Base-by-base conservation (phyloP, 2,329 filamentous ascomycete genomes). In the Magnaporthales sp. region DNA sequence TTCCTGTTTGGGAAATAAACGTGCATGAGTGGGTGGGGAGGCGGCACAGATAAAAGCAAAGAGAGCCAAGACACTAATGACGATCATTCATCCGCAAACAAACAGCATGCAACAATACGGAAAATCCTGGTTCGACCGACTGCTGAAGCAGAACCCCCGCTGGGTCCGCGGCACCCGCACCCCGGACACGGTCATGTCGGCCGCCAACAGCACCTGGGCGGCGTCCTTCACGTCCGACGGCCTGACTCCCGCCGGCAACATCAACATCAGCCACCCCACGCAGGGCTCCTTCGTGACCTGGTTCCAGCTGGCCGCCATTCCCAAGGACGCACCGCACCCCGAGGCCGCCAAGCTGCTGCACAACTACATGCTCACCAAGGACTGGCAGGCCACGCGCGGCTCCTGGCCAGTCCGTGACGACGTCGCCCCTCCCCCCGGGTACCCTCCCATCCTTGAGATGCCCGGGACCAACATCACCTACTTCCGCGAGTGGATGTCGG, bases 151-250 rank as follows among this genome's bases (percentile, higher is more conserved):
- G 68, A 82, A 85, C 69, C 80, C 81, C 0, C 75, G 74, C 54
- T 85, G 83, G 83, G 82, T 86, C 15, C 82, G 83, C 30, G 83
- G 84, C 9, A 80, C 79, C 0, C 74, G 73, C 1, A 83, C 81
- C 0, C 81, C 83, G 0, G 67, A 60, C 1, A 76, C 76, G 0
- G 68, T 83, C 13, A 64, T 80, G 29, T 22, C 54, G 2, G 31
- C 72, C 13, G 68, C 68, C 31, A 76, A 78, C 67, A 70, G 54
- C 38, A 11, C 51, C 3, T 54, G 30, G 15, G 76, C 75, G 0
- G 77, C 74, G 2, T 76, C 71, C n/a, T 80, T 81, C 66, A 77
- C 75, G 1, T 70, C 72, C 0, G 38, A 29, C 22, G 66, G 75
- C 73, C 5, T 66, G 69, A 7, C 63, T 64, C 67, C 71, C 2